Base-by-base conservation (phyloP, 2,329 filamentous ascomycete genomes). In the Colletotrichum sp. region DNA sequence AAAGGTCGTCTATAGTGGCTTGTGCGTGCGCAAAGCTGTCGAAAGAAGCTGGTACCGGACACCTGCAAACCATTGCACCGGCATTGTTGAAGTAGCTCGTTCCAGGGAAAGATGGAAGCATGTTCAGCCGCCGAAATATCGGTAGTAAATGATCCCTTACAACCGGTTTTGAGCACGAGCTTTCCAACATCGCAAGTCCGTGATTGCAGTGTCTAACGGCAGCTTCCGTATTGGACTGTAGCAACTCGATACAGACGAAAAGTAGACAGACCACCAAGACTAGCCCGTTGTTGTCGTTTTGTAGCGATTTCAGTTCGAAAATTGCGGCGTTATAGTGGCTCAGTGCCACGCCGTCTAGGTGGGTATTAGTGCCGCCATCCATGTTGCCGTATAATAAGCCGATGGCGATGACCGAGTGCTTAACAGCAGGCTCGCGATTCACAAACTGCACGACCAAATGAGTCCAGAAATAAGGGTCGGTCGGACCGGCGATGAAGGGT, bases 241-340 rank as follows among this genome's bases (percentile, higher is more conserved):
- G 6, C 16, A 71, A 24, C 68, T 71, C 68, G 21, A 71, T 71
- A 18, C 68, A 71, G 39, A 71, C 60, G 9, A 71, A 71, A 1
- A 71, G 28, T 12, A 71, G 16, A 6, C 68, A 65, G 12, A 65
- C 68, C 18, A 65, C n/a, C 59, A 71, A 24, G 1, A 44, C 59
- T 21, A 71, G 59, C n/a, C 39, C 68, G 13, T 52, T 52, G 5
- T 65, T 65, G 18, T 52, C 32, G 16, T 71, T 71, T 39, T 71
- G 34, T 1, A 71, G 18, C 1, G 60, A 32, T 24, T 57, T 76
- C 13, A 76, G n/a, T 6, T 65, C 60, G 3, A 13, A 64, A 7
- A 76, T 71, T 15, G 71, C 71, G 7, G 60, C 66, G 39, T 69
- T 76, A 21, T 76, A 76, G 15, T 76, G 70, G 9, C 70, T 83